Conservation (phyloP, 1,284 basidiomycete species). For the Golubevia sp. region DNA sequence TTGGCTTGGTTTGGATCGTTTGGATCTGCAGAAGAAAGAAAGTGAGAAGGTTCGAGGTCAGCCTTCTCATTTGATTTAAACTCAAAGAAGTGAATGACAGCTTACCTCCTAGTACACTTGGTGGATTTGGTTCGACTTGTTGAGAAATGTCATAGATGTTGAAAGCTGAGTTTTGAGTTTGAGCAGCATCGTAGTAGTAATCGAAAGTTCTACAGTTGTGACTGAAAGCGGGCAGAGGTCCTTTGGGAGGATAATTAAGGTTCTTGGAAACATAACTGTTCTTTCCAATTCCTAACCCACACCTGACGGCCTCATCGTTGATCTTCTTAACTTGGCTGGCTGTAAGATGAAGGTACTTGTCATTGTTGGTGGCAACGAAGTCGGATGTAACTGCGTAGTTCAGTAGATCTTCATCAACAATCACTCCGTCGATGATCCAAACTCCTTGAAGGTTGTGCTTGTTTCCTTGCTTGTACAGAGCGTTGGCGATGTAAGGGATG, state of each 20-base stretch:
- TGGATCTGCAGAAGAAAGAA: no score
- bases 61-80: no score
- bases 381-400: neutral
- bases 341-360: neutral
- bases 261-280: neutral
- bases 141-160: neutral
- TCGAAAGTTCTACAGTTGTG: slow-evolving; percentile 1
- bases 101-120: neutral
- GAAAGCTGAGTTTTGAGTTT: neutral
- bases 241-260: slow-evolving; percentile 9
- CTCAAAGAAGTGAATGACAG: no score
- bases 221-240: slow-evolving; percentile 5
- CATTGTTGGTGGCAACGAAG: neutral
- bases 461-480: neutral
- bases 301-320: neutral
- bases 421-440: slow-evolving; percentile 3
- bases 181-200: neutral
- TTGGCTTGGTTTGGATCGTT: neutral
- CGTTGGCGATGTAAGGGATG: neutral
- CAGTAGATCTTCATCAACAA: neutral
- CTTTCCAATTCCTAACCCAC: neutral
- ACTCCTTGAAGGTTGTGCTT: neutral
- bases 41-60: no score
- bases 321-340: neutral
- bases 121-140: neutral